Evolutionary conservation across 2,329 filamentous ascomycete genomes (phyloP).

Genomic region (Fusarium sp.): DNA sequence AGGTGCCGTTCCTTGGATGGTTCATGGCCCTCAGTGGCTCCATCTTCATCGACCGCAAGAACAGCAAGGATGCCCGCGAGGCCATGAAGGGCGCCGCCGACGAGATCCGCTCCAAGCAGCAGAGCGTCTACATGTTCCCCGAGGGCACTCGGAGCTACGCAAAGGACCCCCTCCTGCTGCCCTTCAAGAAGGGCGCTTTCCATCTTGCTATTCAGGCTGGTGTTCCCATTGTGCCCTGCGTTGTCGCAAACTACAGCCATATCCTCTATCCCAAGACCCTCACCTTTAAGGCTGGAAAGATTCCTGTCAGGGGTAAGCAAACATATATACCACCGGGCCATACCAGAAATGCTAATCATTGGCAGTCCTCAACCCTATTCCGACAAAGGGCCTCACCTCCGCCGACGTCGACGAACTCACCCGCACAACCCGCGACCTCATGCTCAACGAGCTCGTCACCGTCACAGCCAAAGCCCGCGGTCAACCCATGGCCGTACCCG

Average conservation of each 20-base stretch:
- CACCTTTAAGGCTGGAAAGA: conserved; percentile 72
- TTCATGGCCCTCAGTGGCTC: conserved; percentile 90
- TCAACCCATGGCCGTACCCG: conserved; percentile 47
- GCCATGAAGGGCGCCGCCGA: conserved; percentile 85
- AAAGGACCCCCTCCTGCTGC: conserved; percentile 79
- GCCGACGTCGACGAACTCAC: conserved; percentile 82
- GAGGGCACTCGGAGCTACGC: conserved; percentile 95
- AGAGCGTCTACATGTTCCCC: conserved; percentile 87
- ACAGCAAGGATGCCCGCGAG: conserved; percentile 80
- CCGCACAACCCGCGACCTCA: conserved; percentile 72
- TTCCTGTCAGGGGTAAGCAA: conserved; percentile 77
- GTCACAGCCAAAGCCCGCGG: conserved; percentile 63
- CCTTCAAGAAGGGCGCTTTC: conserved; percentile 99
- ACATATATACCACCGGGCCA: background rate
- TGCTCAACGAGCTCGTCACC: conserved; percentile 72
- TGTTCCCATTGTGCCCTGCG: conserved; percentile 89
- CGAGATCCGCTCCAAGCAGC: conserved; percentile 76
- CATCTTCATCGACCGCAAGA: conserved; percentile 94
- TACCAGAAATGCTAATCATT: background rate
- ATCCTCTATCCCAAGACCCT: conserved; percentile 70
- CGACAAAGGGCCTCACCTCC: conserved; percentile 74
- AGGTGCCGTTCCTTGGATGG: conserved; percentile 87
- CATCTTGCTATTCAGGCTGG: conserved; percentile 94
- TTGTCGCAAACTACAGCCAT: conserved; percentile 81
- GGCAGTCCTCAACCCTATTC: conserved; percentile 80